Base-by-base conservation (phyloP, 805 yeast genomes). In the Wickerhamomyces silvicola region DNA sequence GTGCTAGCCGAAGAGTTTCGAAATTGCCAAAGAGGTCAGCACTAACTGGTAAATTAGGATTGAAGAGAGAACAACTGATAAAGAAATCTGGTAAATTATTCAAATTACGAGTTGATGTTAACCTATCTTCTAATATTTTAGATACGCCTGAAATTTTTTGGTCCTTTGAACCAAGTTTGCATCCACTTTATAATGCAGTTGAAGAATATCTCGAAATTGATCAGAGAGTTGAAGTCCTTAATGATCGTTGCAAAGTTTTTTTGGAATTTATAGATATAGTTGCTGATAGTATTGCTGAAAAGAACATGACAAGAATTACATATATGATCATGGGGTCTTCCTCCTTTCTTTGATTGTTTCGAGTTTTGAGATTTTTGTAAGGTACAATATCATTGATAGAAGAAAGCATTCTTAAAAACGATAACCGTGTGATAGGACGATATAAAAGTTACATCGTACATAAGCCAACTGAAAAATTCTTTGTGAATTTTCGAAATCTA, bases 71-170 rank as follows among this genome's bases (percentile, higher is more conserved):
- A 44, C 94, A 90, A 48, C 66, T 92, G 16, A 54, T 90, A 40
- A 85, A 81, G 50, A 86, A 90, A 50, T 83, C 95, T 2, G 98
- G 98, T 7, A 78, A 81, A 52, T 62, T 92, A 28, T 90, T 90
- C 66, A 88, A 87, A 48, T 58, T 92, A 18, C 67, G 97, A 30
- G 95, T 88, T 10, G 97, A 92, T 57, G 97, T 92, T 5, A 92
- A 92, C 53, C 62, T 92, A 30, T 80, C 90, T 4, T 84, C 96
- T 9, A 84, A 84, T 42, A 87, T 92, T 15, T 65, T 92, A 33
- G 98, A 92, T 50, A 87, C 95, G 0, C 98, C 98, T 0, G 95
- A 86, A 40, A 87, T 85, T 51, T 92, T 92, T 57, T 92, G 98
- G 98, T 83, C 88, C 31, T 72, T 70, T 40, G 98, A 92, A 59